Evolutionary conservation across 768 basidiomycete species (phyloP), one percentile per base, ranked within the genome.

Genomic region (Psilocybe cyanescens): DNA sequence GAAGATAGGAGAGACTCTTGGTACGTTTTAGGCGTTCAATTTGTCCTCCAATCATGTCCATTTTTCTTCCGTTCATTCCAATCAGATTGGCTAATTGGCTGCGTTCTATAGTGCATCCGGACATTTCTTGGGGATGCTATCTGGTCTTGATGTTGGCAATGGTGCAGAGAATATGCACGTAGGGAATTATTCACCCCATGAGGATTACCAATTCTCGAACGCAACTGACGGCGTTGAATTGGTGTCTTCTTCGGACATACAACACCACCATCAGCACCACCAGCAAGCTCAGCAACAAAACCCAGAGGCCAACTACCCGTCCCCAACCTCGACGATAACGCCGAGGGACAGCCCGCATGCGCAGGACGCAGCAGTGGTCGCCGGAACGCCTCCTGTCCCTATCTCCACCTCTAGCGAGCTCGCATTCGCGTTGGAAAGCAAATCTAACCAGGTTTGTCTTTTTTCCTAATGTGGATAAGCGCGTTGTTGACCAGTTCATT

Each of bases 111-210:
- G 77, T 60, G 67, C 75, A 17, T 77, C 77, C 19, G 76, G 74
- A 14, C 72, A 75, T 33, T 82, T 82, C 62, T 61, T 80, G 17
- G 72, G 76, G 33, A 69, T 81, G 60, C 77, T 82, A 75, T 79
- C 79, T 1, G 73, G 72, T 29, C 76, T 83, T 35, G 79, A 78
- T 65, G 78, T 81, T 47, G 72, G 63, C 56, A 71, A 73, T 30
- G 58, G 71, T 31, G 70, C 60, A 44, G 41, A 44, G 14, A 44
- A n/a, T n/a, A 44, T 44, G 41, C 41, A 44, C 31, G 64, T 73
- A 19, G 59, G 62, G 28, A 57, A 57, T 17, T 75, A 71, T 60
- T 62, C 67, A 16, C 64, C 70, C n/a, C 74, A 70, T 46, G 73
- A 75, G 53, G 71, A 74, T 19, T 70, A 64, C 45, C 29, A 57